Evolutionary conservation across 176 grass and related monocot genomes (phyloP).

Genomic region (Hsuehochloa calcarea): DNA sequence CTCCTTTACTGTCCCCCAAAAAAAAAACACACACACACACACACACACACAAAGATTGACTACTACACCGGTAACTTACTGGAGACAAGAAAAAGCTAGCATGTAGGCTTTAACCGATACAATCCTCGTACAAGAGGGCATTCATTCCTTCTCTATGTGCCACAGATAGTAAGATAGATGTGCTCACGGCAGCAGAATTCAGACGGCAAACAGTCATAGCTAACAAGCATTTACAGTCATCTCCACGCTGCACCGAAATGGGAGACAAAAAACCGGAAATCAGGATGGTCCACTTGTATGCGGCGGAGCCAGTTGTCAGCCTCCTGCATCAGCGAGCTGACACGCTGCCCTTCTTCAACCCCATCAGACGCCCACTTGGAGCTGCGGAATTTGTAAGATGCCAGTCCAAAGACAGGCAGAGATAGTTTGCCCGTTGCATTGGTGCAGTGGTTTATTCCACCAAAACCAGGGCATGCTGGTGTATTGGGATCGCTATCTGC

Average conservation of each 20-base stretch:
- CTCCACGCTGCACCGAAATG: slow-evolving; percentile 55
- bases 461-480: slow-evolving; percentile 42
- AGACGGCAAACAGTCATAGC: background rate
- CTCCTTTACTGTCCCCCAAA: slow-evolving; percentile 23
- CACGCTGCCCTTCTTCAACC: slow-evolving; percentile 29
- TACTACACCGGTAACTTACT: slow-evolving; percentile 40
- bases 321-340: slow-evolving; percentile 61
- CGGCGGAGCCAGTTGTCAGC: slow-evolving; percentile 69
- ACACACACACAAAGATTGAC: too few relatives aligned
- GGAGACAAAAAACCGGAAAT: slow-evolving; percentile 66
- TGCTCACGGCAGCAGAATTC: slow-evolving; percentile 10
- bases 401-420: slow-evolving; percentile 68
- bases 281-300: slow-evolving; percentile 77
- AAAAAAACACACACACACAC: too few relatives aligned
- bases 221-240: slow-evolving; percentile 67
- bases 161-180: background rate
- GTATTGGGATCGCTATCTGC: slow-evolving; percentile 40
- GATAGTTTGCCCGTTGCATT: slow-evolving; percentile 41
- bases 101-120: slow-evolving; percentile 35
- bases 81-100: slow-evolving; percentile 20
- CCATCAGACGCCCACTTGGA: slow-evolving; percentile 61
- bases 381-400: slow-evolving; percentile 72
- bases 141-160: background rate
- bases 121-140: slow-evolving; percentile 30
- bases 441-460: slow-evolving; percentile 18